A percentile compares a stretch with the other conserved stretches of the same genome.
phyloP scores from a whole-genome alignment of 208 protist species.

The Trypanosoma melophagium region DNA sequence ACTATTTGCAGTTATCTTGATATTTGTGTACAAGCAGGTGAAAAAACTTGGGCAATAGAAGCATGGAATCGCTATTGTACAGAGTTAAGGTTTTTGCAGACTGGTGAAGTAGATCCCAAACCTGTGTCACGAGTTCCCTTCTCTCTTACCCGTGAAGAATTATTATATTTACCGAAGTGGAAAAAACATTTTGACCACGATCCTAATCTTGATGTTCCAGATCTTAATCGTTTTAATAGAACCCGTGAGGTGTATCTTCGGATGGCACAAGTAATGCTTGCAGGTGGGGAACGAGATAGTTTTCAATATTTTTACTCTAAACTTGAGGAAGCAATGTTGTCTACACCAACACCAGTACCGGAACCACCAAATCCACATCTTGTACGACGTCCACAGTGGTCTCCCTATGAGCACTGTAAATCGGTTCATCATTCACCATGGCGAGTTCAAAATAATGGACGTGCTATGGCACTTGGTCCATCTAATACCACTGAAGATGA shows the following conservation, averaged over 20 bases:
- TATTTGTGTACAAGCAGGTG: conserved; percentile 68
- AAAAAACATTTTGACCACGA: conserved; percentile 94
- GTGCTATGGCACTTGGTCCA: conserved; percentile 71
- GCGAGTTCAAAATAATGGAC: conserved; percentile 69
- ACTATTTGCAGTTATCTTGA: conserved; percentile 88
- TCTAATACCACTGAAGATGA: conserved; percentile 53
- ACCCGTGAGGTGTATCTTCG: conserved; percentile 86
- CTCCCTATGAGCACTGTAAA: conserved; percentile 72
- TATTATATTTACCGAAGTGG: conserved; percentile 91
- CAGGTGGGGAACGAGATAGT: conserved; percentile 40
- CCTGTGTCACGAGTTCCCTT: conserved; percentile 85
- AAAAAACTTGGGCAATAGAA: conserved; percentile 85
- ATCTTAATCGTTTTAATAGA: conserved; percentile 91
- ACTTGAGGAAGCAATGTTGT: conserved; percentile 81
- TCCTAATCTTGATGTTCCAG: conserved; percentile 88
- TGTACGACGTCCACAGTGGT: conserved; percentile 64
- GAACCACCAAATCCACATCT: conserved; percentile 90
- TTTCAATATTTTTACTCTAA: conserved; percentile 75
- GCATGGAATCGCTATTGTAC: conserved; percentile 92
- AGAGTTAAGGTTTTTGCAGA: conserved; percentile 76
- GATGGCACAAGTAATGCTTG: conserved; percentile 80
- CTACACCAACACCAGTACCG: conserved; percentile 86
- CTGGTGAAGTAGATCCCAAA: conserved; percentile 88
- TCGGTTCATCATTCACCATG: conserved; percentile 82
- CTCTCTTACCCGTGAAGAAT: conserved; percentile 83